Evolutionary conservation across 2,329 filamentous ascomycete species (phyloP), one percentile per base, ranked within the genome.

Genomic region (Fulvia fulva): DNA sequence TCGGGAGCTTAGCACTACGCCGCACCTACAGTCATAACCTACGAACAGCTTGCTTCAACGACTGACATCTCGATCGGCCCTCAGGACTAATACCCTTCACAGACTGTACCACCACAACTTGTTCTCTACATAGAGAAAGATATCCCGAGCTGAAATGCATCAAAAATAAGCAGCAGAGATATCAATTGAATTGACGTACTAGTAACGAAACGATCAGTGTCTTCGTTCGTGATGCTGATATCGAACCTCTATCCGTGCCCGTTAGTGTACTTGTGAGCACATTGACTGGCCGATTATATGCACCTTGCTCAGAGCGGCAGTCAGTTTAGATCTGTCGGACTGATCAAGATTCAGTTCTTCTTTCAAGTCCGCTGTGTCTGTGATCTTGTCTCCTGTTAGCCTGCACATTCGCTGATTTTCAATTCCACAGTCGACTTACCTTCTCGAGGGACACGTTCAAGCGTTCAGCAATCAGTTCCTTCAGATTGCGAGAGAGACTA

Each of bases 71-170:
- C n/a, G n/a, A n/a, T n/a, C n/a, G n/a, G n/a, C n/a, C n/a, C n/a
- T n/a, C n/a, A n/a, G n/a, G n/a, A n/a, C n/a, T n/a, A n/a, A 12
- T 32, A 32, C 28, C 12, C 4, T 7, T n/a, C n/a, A 44, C 28
- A 41, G 28, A 41, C 50, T 52, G 22, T 52, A 52, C 50, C 50
- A 52, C 50, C 50, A 52, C 28, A 52, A 52, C 50, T 52, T 52
- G 5, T 25, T 52, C 28, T 52, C 50, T 52, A 52, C 50, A 23
- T 52, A 52, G 32, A 26, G 50, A 41, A 37, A 52, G 28, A 52
- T 19, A 52, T 52, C 50, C 25, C 25, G 8, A 23, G 50, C 50
- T 52, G 30, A 22, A 14, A 41, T 2, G 19, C 16, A 19, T 52
- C 30, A 52, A 22, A 19, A 16, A 44, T 12, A 44, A 16, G 7